Base-by-base conservation (phyloP, 2,329 filamentous ascomycete genomes). In the Fusarium redolens region DNA sequence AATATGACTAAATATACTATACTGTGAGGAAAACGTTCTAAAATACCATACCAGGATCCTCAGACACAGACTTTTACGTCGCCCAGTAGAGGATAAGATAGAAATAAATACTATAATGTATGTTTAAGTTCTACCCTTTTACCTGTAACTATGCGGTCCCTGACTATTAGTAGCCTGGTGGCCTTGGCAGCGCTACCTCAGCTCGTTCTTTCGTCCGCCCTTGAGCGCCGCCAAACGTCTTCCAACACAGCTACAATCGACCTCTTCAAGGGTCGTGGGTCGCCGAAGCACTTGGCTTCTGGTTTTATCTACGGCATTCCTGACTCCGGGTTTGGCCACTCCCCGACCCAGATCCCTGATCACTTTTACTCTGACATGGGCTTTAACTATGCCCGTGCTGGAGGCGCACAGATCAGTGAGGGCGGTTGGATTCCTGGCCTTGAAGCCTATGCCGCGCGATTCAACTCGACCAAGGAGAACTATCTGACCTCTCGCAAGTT, bases 311-410 rank as follows among this genome's bases (percentile, higher is more conserved):
- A 61, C n/a, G 58, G 58, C 8, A 61, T 61, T 12, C 58, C 58
- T 11, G 47, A 61, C 38, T n/a, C n/a, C 22, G 56, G 56, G 20
- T 50, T 59, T 20, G 43, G 56, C 15, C 56, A 59, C 13, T 50
- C 56, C 25, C 58, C 47, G 18, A 54, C 5, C 25, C 58, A 61
- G 47, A 61, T 54, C 33, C 58, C 58, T 22, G 47, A 61, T 44
- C 58, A 61, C 37, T 61, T 61, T 8, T 61, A 54, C 38, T n/a
- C 58, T 15, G 58, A 61, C 18, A 61, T 61, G 9, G 47, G 37
- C 22, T 54, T 61, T 2, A 52, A 61, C 18, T 61, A 50, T 33
- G 45, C 48, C 22, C 58, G 58, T 28, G 47, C 58, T n/a, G 47
- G 58, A 52, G 58, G 58, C 18, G 58, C 58, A 22, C 58, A 61